These are phyloP conservation scores for Sporisorium reilianum DNA, from an alignment of 1,284 basidiomycete genomes.

Conservation along the genomic window DNA sequence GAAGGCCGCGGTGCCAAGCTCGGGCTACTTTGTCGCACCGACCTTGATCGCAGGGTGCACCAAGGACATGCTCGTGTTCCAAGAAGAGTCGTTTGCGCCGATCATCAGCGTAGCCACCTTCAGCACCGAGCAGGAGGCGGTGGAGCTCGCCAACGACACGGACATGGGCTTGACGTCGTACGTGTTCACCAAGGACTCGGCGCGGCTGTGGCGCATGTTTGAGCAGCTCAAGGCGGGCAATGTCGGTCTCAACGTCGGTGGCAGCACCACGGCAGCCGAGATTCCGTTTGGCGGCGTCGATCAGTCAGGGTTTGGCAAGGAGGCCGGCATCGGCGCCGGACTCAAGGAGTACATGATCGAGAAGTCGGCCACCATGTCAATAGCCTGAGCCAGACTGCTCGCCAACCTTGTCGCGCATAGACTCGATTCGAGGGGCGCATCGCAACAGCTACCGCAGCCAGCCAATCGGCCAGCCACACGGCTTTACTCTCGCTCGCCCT, in stretches of 20 bases:
- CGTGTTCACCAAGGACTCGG: conserved; percentile 77
- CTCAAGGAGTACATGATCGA: conserved; percentile 77
- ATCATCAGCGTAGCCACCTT: conserved; percentile 77
- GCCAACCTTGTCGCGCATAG: neutral
- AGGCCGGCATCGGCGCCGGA: conserved; percentile 76
- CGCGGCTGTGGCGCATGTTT: conserved; percentile 91
- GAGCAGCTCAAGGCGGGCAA: conserved; percentile 96
- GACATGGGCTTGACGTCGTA: conserved; percentile 82
- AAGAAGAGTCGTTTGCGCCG: conserved; percentile 68
- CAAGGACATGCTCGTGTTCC: conserved; percentile 72
- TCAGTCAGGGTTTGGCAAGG: conserved; percentile 76
- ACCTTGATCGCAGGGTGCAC: conserved; percentile 88
- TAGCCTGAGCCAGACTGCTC: conserved; percentile 21
- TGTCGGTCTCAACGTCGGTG: conserved; percentile 76
- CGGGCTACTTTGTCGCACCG: conserved; percentile 82
- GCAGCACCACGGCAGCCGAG: conserved; percentile 58
- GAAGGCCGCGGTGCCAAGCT: conserved; percentile 77
- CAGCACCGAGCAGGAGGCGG: conserved; percentile 89
- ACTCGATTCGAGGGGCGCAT: conserved; percentile 1
- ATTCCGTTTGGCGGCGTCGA: conserved; percentile 87
- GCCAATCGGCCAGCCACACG: neutral
- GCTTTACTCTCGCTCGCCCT: neutral
- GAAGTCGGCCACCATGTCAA: conserved; percentile 57
- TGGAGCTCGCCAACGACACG: conserved; percentile 84
- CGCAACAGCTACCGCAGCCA: neutral